Evolutionary conservation across 2,329 filamentous ascomycete genomes (phyloP), one percentile per base, ranked within the genome.

Genomic region (Diplodia mutila): DNA sequence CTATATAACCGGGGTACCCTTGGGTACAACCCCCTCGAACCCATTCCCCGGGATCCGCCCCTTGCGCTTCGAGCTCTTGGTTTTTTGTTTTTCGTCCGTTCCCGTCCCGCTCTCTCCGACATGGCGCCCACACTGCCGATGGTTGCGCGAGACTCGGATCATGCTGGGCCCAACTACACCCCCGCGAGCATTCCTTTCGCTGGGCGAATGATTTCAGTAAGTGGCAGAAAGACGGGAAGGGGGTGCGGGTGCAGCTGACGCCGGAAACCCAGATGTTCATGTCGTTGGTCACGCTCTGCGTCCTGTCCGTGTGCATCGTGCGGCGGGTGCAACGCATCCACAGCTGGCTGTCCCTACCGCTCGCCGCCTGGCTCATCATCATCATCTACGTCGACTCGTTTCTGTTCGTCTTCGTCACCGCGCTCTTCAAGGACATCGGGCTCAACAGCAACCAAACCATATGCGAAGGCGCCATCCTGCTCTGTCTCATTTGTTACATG

Each of bases 301-400:
- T 66, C n/a, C 59, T 69, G 21, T 70, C 61, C 51, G 23, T 64
- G 34, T n/a, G 34, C 55, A 51, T 65, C 74, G 73, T 71, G 39
- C 72, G 75, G 34, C 69, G 75, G 46, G 67, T 73, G 27, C 71
- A 75, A 48, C 69, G 64, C 37, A 66, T 76, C 46, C 49, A 61
- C n/a, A 68, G 66, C 29, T 77, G 73, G 74, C 68, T 61, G 42
- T 51, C 48, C 0, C 55, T 77, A 0, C 71, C 75, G 21, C 51
- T 76, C 27, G 69, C 74, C 3, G 72, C 67, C 21, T 72, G 69
- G 68, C 67, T 90, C 59, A 82, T 89, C 55, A 78, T 90, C 49
- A 79, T 82, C 12, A 86, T 90, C 42, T 90, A 89, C 71, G 39
- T 80, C 68, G 87, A 89, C 70, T 89, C 87, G 1, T 87, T 85